These are phyloP conservation scores for Komagataella phaffii DNA, from an alignment of 805 yeast species.

Conservation along the genomic window DNA sequence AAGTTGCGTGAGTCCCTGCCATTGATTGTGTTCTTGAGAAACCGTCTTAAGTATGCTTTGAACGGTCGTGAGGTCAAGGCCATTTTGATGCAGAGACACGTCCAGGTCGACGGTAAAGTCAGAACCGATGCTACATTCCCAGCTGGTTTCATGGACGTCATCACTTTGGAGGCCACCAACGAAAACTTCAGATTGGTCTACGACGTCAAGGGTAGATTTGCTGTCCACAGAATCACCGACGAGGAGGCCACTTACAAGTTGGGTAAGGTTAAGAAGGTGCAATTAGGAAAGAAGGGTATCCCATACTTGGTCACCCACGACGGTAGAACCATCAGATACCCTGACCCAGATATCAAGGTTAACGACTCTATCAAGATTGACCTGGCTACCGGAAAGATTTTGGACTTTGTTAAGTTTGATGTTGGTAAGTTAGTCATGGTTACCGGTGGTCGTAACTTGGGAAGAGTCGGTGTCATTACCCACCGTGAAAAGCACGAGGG, in stretches of 20 bases:
- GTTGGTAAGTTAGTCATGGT: constrained; percentile 86
- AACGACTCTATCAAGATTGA: constrained; percentile 98
- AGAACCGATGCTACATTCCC: constrained; percentile 99
- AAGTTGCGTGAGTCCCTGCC: constrained; percentile 97
- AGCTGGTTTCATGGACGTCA: constrained; percentile 99
- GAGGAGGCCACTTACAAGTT: constrained; percentile 98
- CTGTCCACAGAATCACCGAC: constrained; percentile 98
- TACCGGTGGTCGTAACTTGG: constrained; percentile 98
- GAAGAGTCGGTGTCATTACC: constrained; percentile 90
- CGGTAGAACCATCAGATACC: constrained; percentile 99
- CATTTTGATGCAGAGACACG: constrained; percentile 95
- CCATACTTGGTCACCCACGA: constrained; percentile 99
- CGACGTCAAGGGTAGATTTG: constrained; percentile 98
- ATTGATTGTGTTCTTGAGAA: constrained; percentile 91
- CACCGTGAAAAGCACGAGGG: constrained; percentile 98
- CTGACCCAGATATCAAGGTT: constrained; percentile 93
- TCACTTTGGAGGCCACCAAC: constrained; percentile 93
- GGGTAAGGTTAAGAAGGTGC: constrained; percentile 96
- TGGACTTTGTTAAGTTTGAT: constrained; percentile 82
- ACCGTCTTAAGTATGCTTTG: constrained; percentile 97
- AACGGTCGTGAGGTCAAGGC: constrained; percentile 99
- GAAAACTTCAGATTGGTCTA: constrained; percentile 98
- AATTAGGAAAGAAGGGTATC: constrained; percentile 95
- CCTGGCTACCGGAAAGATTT: constrained; percentile 89
- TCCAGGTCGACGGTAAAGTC: constrained; percentile 97